Evolutionary conservation across 2,329 filamentous ascomycete genomes (phyloP), one percentile per base, ranked within the genome.

Genomic region (Aureobasidium musti): DNA sequence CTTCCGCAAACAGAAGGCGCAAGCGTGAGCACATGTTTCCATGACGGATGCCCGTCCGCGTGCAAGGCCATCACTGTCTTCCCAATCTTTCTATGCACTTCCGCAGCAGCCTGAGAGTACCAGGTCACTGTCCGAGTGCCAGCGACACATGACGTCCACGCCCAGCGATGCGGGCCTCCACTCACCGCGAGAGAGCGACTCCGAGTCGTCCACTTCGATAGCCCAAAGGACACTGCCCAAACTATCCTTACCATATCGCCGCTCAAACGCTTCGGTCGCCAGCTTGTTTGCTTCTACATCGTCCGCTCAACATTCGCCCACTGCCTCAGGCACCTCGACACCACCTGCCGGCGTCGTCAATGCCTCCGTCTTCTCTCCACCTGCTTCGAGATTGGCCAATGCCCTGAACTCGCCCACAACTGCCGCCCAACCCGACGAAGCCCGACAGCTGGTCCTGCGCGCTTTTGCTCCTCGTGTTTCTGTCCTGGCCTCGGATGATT

Each of bases 381-480:
- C 69, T 0, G 79, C 75, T 0, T 64, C 76, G 68, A 68, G 71
- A 71, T 75, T 77, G 67, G 76, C 79, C 19, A 72, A 74, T 11
- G 73, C 76, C 5, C 79, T 79, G 37, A 78, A 79, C 10, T 77
- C 74, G 26, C 76, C 74, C 68, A 68, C 72, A 73, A 65, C 74
- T 70, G 52, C 82, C 79, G 72, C 81, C 76, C 57, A 73, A 72
- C 14, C 81, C 8, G 83, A 86, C 69, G 86, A 88, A 73, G 81
- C 83, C 60, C 79, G 85, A 66, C 83, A 83, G 37, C 80, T 97
- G 59, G 89, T 98, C 50, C 82, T 96, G 64, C 89, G 89, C 67
- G 89, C 92, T 2, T 97, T 97, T 75, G 91, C 94, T 17, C 96
- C 95, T 0, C 91, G 95, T 69, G 87, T 99, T 53, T 91, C 91